Evolutionary conservation across 1,284 basidiomycete species (phyloP), one percentile per base, ranked within the genome.

Genomic region (Cutaneotrichosporon cyanovorans): DNA sequence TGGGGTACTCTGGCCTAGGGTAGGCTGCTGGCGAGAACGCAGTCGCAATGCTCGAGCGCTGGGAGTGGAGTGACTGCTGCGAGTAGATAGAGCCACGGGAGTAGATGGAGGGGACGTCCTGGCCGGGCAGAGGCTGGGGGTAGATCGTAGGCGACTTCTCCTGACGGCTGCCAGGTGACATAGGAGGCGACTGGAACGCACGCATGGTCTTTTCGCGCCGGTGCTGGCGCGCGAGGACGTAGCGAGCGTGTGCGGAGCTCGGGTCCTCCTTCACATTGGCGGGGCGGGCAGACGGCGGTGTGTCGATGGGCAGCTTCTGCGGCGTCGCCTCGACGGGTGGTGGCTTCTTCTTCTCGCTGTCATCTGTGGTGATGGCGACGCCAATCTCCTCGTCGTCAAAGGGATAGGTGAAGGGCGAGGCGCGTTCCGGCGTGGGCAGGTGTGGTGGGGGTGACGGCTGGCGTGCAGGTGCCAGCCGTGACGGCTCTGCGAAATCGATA

Each of bases 201-300:
- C 60, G 50, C 30, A 57, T 51, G 1, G 62, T 67, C 20, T 53
- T 45, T 2, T 60, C 60, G 2, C 58, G 52, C 18, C 63, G 65
- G 37, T 68, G 67, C 44, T 68, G 66, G 40, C 61, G 60, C 2
- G 60, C 66, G 4, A 68, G 46, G 7, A 62, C 49, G 12, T 61
- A 60, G 23, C 67, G 46, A 6, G 65, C 63, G 15, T 57, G 59
- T 0, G 62, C 56, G 7, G 64, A 58, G 40, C 47, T 49, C 1
- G 54, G 48, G 33, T 49, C 42, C 23, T 56, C 54, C 9, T 36
- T 35, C 2, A 23, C 21, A 7, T 33, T 20, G 2, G 12, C 28
- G 5, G 48, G 44, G 15, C 34, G 12, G 8, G 39, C 21, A 8
- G 38, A 25, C 9, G 37, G 50, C 18, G 46, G 50, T 2, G 47